Percentiles rank a stretch among this genome's conserved stretches.
Evolutionary conservation across 306 rosid genomes (phyloP).

Genomic region (Cicer judaicum): DNA sequence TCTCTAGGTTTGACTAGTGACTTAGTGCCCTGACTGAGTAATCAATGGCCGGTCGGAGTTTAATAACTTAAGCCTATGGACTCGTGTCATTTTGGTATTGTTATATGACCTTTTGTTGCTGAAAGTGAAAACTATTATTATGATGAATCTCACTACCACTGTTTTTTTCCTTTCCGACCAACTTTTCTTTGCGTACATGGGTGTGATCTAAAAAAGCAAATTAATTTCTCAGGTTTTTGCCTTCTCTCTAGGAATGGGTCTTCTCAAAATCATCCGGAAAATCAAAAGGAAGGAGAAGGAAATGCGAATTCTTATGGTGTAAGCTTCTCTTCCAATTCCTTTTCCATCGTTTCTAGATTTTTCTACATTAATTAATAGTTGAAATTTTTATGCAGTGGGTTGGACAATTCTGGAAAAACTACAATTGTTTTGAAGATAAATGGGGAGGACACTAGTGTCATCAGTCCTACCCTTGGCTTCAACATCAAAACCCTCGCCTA

Average conservation of each 20-base stretch:
- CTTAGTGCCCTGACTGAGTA: background rate
- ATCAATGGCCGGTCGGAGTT: background rate
- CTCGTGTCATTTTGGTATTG: background rate
- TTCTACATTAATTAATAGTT: background rate
- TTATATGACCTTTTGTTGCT: background rate
- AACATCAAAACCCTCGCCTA: conserved; percentile 90
- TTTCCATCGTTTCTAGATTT: background rate
- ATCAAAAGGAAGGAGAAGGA: conserved; percentile 91
- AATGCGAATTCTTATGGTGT: conserved; percentile 96
- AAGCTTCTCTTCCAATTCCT: conserved; percentile 35
- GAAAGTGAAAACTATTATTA: background rate
- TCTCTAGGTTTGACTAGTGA: background rate
- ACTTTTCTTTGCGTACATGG: background rate
- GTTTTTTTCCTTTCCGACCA: background rate
- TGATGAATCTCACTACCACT: background rate
- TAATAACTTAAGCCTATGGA: background rate
- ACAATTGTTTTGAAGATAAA: conserved; percentile 89
- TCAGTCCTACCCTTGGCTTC: conserved; percentile 95
- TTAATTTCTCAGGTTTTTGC: background rate
- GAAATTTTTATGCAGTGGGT: conserved; percentile 59
- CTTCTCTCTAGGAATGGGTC: conserved; percentile 60
- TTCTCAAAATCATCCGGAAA: conserved; percentile 80
- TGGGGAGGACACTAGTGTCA: conserved; percentile 93
- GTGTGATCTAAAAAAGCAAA: background rate
- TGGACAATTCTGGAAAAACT: conserved; percentile 94